Evolutionary conservation across 108 stramenopile genomes (phyloP).

Genomic region (Skeletonema potamos): DNA sequence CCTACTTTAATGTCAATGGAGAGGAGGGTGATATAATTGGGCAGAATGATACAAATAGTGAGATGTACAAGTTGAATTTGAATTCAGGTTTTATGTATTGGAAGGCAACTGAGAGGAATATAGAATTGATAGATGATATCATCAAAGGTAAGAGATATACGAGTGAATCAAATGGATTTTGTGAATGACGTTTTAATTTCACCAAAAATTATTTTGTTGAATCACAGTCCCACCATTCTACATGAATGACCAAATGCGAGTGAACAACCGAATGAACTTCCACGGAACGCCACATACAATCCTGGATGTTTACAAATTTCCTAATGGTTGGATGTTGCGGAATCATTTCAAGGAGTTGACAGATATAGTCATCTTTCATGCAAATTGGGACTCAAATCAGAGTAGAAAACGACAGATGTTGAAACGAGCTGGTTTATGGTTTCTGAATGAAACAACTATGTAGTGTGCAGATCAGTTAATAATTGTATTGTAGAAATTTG

Average conservation of each 20-base stretch:
- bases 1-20: neutral
- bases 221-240: constrained; percentile 8
- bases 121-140: neutral
- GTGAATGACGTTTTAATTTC: too few relatives aligned
- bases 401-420: too few relatives aligned
- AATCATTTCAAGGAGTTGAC: neutral
- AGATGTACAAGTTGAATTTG: neutral
- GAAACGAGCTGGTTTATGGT: too few relatives aligned
- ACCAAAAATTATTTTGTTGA: too few relatives aligned
- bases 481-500: too few relatives aligned
- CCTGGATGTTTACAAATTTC: too few relatives aligned
- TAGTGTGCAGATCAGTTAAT: too few relatives aligned
- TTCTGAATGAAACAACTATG: too few relatives aligned
- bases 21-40: neutral
- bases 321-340: neutral
- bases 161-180: too few relatives aligned
- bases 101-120: neutral
- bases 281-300: too few relatives aligned
- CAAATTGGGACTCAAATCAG: constrained; percentile 4
- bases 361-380: constrained; percentile 1
- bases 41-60: constrained; percentile 5
- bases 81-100: constrained; percentile 14
- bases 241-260: too few relatives aligned
- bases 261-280: too few relatives aligned
- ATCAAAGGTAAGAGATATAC: neutral